These are phyloP conservation scores for Mycena citricolor DNA, from an alignment of 1,284 basidiomycete species.

Conservation along the genomic window DNA sequence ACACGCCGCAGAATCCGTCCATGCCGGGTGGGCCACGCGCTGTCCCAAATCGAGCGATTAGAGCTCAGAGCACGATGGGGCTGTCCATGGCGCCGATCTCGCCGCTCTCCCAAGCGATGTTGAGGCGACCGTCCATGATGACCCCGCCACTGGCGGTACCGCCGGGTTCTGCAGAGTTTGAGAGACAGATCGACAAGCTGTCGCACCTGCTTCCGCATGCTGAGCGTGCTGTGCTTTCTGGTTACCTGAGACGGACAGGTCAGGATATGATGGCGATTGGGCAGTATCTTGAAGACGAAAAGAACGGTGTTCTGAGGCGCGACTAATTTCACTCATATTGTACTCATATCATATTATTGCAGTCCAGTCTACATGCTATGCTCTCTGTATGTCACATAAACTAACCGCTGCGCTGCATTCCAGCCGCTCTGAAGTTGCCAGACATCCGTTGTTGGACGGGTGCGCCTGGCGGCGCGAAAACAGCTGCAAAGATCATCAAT, in stretches of 20 bases:
- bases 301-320: conserved; percentile 62
- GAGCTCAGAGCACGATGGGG: conserved; percentile 66
- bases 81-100: conserved; percentile 28
- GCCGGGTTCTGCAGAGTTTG: conserved; percentile 43
- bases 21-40: conserved; percentile 78
- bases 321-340: conserved; percentile 29
- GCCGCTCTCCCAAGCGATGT: conserved; percentile 42
- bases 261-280: conserved; percentile 84
- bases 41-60: conserved; percentile 57
- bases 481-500: conserved; percentile 1
- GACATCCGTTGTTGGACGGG: conserved; percentile 19
- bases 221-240: conserved; percentile 64
- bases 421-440: conserved; percentile 24
- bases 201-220: conserved; percentile 76
- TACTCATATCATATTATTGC: neutral
- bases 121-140: conserved; percentile 54
- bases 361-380: conserved; percentile 1
- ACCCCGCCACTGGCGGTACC: conserved; percentile 27
- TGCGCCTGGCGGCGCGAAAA: conserved; percentile 21
- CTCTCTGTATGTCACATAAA: neutral
- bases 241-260: conserved; percentile 71
- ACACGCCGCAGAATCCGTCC: conserved; percentile 45
- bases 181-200: conserved; percentile 69
- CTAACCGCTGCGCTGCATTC: conserved; percentile 18
- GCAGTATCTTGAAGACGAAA: conserved; percentile 86